These are phyloP conservation scores for Suhomyces wounanorum DNA, from an alignment of 1,139 yeast species.

Conservation along the genomic window DNA sequence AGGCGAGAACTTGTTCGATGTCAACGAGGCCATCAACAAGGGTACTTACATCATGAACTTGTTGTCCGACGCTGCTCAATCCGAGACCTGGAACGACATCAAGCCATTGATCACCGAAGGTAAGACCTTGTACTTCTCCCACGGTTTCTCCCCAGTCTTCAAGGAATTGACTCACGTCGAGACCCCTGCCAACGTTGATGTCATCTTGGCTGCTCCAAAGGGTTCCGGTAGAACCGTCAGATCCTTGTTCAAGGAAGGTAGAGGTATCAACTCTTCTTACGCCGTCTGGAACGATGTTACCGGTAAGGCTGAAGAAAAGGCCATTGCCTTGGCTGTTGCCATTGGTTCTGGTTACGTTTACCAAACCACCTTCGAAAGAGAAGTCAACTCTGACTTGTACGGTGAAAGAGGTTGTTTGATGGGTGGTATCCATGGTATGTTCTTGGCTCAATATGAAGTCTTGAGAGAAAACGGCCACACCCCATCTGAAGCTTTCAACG, in stretches of 20 bases:
- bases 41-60: slow-evolving; percentile 98
- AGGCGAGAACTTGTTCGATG: slow-evolving; percentile 96
- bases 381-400: slow-evolving; percentile 97
- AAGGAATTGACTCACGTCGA: slow-evolving; percentile 95
- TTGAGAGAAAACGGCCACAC: slow-evolving; percentile 99
- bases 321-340: slow-evolving; percentile 98
- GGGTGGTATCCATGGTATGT: slow-evolving; percentile 99
- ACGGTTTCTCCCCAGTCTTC: slow-evolving; percentile 99
- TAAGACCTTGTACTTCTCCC: slow-evolving; percentile 97
- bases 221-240: slow-evolving; percentile 99
- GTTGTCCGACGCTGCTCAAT: slow-evolving; percentile 98
- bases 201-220: slow-evolving; percentile 98
- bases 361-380: slow-evolving; percentile 99
- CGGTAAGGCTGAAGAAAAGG: slow-evolving; percentile 99
- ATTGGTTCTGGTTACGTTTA: slow-evolving; percentile 99
- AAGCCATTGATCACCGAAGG: slow-evolving; percentile 94
- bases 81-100: slow-evolving; percentile 90
- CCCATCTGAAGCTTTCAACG: slow-evolving; percentile 99
- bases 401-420: slow-evolving; percentile 99
- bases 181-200: slow-evolving; percentile 93
- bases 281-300: slow-evolving; percentile 99
- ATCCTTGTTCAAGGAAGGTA: slow-evolving; percentile 98
- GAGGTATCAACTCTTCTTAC: slow-evolving; percentile 99
- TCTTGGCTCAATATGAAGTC: slow-evolving; percentile 99
- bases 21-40: slow-evolving; percentile 84